phyloP scores from a whole-genome alignment of 805 yeast genomes.

The Ogataea siamensis region DNA sequence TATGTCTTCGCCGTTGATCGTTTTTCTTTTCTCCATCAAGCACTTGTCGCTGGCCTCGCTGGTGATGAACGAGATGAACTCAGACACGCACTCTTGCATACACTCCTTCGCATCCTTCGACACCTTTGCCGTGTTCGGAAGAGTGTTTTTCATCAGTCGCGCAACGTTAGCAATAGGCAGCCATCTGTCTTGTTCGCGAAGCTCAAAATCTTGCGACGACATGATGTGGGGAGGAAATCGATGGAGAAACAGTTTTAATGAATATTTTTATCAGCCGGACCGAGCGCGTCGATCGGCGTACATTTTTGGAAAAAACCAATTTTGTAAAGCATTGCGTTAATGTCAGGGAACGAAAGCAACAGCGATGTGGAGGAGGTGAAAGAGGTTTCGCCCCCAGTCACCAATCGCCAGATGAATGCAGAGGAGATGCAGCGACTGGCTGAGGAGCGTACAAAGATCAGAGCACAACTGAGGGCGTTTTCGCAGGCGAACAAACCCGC shows the following conservation, averaged over 20 bases:
- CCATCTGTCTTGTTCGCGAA: conserved; percentile 61
- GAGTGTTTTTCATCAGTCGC: conserved; percentile 72
- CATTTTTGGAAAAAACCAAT: not conserved
- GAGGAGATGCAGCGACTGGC: conserved; percentile 13
- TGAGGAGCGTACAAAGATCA: conserved; percentile 9
- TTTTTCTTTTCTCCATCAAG: conserved; percentile 61
- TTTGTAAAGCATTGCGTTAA: not conserved
- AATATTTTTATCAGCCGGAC: not conserved
- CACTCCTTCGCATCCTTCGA: conserved; percentile 80
- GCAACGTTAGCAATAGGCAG: conserved; percentile 64
- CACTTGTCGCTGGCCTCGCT: conserved; percentile 66
- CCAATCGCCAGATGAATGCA: conserved; percentile 11
- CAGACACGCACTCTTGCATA: conserved; percentile 61
- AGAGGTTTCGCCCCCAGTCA: conserved; percentile 9
- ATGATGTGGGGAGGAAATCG: conserved; percentile 10
- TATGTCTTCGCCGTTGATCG: conserved; percentile 69
- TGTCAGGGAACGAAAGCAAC: conserved; percentile 7
- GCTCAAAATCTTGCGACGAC: conserved; percentile 42
- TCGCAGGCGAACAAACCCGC: conserved; percentile 9
- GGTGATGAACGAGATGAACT: conserved; percentile 66
- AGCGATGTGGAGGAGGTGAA: conserved; percentile 9
- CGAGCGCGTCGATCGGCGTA: conserved; percentile 9
- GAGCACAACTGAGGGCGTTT: conserved; percentile 10
- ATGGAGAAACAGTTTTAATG: conserved; percentile 4
- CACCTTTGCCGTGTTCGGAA: conserved; percentile 71